Percentiles rank a stretch among this genome's conserved stretches.
Evolutionary conservation across 306 rosid species (phyloP).

Genomic region (Lathyrus aphaca): DNA sequence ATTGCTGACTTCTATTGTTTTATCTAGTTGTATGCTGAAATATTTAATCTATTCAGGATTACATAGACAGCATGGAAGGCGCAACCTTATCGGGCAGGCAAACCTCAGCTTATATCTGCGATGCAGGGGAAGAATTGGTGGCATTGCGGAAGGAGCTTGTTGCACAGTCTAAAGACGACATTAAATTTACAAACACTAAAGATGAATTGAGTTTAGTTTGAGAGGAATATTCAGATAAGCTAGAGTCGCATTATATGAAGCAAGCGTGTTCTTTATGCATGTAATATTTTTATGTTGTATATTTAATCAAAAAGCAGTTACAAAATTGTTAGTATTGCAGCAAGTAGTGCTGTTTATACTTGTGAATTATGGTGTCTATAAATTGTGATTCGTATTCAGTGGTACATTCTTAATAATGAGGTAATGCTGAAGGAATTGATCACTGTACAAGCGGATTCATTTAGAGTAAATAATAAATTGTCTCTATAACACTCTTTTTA

Average conservation of each 20-base stretch:
- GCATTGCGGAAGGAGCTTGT: conserved; percentile 69
- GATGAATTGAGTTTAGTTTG: conserved; percentile 85
- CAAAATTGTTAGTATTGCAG: conserved; percentile 3
- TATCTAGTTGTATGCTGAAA: conserved; percentile 31
- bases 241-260: conserved; percentile 8
- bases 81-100: conserved; percentile 97
- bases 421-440: neutral
- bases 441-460: neutral
- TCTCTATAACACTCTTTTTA: neutral
- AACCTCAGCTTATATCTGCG: conserved; percentile 82
- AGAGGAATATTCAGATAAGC: conserved; percentile 20
- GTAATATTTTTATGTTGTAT: conserved; percentile 28
- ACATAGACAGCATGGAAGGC: conserved; percentile 99
- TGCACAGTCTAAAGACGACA: conserved; percentile 43
- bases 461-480: neutral
- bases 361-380: conserved; percentile 5
- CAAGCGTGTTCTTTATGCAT: conserved; percentile 21
- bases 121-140: conserved; percentile 81
- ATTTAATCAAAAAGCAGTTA: conserved; percentile 19
- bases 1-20: conserved; percentile 25
- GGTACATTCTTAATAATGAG: neutral
- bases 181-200: conserved; percentile 46
- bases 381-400: conserved; percentile 4
- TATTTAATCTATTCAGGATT: conserved; percentile 62
- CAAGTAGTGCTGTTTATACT: conserved; percentile 18